Evolutionary conservation across 441 rosid species (phyloP).

Genomic region (Euphorbia schlechtendalii): DNA sequence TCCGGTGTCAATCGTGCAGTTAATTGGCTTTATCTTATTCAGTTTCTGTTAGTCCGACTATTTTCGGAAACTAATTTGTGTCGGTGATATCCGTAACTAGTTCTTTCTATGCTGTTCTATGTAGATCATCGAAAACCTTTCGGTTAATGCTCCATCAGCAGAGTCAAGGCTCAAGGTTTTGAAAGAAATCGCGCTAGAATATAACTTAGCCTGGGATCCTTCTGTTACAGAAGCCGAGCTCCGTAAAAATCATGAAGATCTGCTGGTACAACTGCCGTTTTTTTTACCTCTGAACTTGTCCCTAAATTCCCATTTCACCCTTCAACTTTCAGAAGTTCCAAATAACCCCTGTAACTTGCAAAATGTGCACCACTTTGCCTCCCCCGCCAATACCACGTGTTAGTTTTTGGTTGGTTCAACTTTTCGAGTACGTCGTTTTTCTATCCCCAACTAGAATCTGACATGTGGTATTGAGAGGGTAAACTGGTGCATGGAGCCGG

Average conservation of each 20-base stretch:
- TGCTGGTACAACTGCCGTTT: conserved; percentile 49
- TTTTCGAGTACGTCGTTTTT: too few relatives aligned
- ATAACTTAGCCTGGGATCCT: conserved; percentile 71
- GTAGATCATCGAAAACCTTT: conserved; percentile 83
- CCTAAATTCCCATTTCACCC: too few relatives aligned
- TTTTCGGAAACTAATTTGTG: conserved; percentile 1
- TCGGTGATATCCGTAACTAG: neutral
- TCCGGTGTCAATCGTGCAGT: conserved; percentile 92
- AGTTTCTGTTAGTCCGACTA: conserved; percentile 9
- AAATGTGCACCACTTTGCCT: too few relatives aligned
- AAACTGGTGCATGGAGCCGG: too few relatives aligned
- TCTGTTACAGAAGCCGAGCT: conserved; percentile 78
- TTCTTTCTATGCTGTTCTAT: conserved; percentile 9
- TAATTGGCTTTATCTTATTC: conserved; percentile 29
- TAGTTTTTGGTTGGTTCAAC: too few relatives aligned
- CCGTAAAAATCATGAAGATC: conserved; percentile 75
- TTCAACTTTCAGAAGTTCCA: too few relatives aligned
- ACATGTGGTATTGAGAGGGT: too few relatives aligned
- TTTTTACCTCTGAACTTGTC: too few relatives aligned
- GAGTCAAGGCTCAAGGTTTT: conserved; percentile 65
- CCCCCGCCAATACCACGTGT: too few relatives aligned
- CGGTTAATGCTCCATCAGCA: conserved; percentile 63
- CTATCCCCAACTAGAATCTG: too few relatives aligned
- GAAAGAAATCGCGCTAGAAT: conserved; percentile 76
- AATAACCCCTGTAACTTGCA: too few relatives aligned